Conservation (phyloP, 768 basidiomycete species). For the Candolleomyces aberdarensis region DNA sequence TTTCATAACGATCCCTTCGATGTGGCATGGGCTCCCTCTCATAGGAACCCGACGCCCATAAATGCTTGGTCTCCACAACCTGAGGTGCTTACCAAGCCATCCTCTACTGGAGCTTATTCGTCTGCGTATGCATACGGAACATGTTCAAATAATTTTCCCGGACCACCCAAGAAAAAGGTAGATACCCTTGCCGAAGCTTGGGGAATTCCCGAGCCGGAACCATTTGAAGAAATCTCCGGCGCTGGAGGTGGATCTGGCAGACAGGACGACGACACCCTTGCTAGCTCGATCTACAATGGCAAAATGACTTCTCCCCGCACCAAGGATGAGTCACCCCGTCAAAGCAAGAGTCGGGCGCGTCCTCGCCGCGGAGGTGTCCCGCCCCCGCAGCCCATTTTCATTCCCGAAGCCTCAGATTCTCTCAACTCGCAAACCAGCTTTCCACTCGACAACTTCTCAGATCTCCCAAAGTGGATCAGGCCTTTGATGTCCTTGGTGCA, state of each 20-base stretch:
- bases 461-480: constrained; percentile 67
- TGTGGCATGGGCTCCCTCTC: constrained; percentile 86
- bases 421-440: constrained; percentile 33
- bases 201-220: constrained; percentile 91
- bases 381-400: constrained; percentile 81
- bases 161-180: constrained; percentile 78
- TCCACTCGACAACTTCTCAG: constrained; percentile 42
- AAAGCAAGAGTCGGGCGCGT: constrained; percentile 32
- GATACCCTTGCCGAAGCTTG: constrained; percentile 90
- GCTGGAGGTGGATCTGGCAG: constrained; percentile 67
- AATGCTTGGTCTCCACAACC: constrained; percentile 72
- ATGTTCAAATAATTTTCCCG: constrained; percentile 50
- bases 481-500: constrained; percentile 87
- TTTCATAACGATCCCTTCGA: constrained; percentile 93
- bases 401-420: constrained; percentile 45
- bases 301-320: constrained; percentile 45
- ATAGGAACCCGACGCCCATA: constrained; percentile 79
- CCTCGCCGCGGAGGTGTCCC: constrained; percentile 55
- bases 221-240: constrained; percentile 86
- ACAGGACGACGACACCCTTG: constrained; percentile 52
- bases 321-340: constrained; percentile 21
- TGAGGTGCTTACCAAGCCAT: constrained; percentile 33
- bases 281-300: constrained; percentile 69
- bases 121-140: constrained; percentile 43
- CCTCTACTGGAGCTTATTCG: constrained; percentile 51